Conservation (phyloP, 345 rosid species). For the Arabidopsis arenosa region DNA sequence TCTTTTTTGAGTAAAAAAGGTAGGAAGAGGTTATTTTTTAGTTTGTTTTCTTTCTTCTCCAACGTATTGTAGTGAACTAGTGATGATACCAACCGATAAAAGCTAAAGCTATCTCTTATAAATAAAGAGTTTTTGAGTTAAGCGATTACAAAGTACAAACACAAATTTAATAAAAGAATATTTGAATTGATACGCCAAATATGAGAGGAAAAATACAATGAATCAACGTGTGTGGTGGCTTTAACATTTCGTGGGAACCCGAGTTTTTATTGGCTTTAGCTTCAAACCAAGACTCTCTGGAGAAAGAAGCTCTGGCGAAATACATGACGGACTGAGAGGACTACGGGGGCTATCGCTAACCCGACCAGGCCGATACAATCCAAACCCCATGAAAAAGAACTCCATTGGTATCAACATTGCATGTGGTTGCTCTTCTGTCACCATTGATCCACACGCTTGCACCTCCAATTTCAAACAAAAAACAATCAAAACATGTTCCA, state of each 20-base stretch:
- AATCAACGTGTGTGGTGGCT: constrained; percentile 26
- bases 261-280: constrained; percentile 95
- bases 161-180: constrained; percentile 43
- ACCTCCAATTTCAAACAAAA: constrained; percentile 56
- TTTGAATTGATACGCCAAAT: constrained; percentile 9
- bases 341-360: constrained; percentile 84
- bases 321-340: constrained; percentile 85
- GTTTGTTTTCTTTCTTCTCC: constrained; percentile 24
- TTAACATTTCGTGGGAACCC: constrained; percentile 44
- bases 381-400: constrained; percentile 86
- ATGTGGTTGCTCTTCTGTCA: constrained; percentile 98
- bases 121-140: constrained; percentile 24
- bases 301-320: constrained; percentile 94
- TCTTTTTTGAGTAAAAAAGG: constrained; percentile 30
- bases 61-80: constrained; percentile 23
- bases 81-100: constrained; percentile 9
- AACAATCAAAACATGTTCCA: constrained; percentile 11
- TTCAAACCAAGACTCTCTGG: constrained; percentile 99
- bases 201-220: neutral
- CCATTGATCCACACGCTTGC: constrained; percentile 99
- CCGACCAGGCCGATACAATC: constrained; percentile 69
- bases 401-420: constrained; percentile 98
- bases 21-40: constrained; percentile 33
- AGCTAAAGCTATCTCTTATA: constrained; percentile 13
- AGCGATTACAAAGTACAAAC: constrained; percentile 38